These are phyloP conservation scores for Pseudogymnoascus sp. DNA, from an alignment of 2,329 filamentous ascomycete species.

Conservation along the genomic window DNA sequence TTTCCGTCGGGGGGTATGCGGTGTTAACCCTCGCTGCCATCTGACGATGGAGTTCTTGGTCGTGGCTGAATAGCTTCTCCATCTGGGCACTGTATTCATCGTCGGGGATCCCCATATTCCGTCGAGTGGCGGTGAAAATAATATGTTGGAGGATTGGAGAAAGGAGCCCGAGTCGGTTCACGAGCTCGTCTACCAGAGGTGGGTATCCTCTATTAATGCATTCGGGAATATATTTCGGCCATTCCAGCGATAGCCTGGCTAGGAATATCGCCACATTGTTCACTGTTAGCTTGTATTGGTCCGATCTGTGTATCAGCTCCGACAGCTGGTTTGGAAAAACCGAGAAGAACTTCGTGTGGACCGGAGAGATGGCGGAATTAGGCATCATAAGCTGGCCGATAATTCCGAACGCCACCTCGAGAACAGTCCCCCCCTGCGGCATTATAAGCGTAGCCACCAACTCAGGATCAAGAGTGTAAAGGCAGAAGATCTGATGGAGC, in stretches of 20 bases:
- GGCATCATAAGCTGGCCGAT: conserved; percentile 38
- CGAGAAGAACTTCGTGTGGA: conserved; percentile 38
- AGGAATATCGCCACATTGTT: conserved; percentile 39
- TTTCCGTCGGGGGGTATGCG: conserved; percentile 21
- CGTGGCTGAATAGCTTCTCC: conserved; percentile 32
- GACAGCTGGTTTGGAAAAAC: conserved; percentile 38
- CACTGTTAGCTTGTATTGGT: conserved; percentile 28
- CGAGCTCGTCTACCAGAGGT: conserved; percentile 50
- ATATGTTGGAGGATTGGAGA: conserved; percentile 48
- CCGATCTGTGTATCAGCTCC: conserved; percentile 24
- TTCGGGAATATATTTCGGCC: conserved; percentile 32
- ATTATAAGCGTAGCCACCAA: conserved; percentile 33
- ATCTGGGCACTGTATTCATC: conserved; percentile 29
- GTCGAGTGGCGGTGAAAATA: conserved; percentile 44
- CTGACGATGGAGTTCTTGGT: conserved; percentile 29
- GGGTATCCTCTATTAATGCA: conserved; percentile 40
- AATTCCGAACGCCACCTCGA: conserved; percentile 29
- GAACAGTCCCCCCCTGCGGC: conserved; percentile 19
- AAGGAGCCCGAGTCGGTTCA: conserved; percentile 37
- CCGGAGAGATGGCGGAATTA: conserved; percentile 36
- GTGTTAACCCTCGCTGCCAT: conserved; percentile 23
- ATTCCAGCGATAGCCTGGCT: conserved; percentile 35
- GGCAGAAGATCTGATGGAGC: conserved; percentile 59
- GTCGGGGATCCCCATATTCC: conserved; percentile 38
- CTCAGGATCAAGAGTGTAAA: conserved; percentile 39